Conservation (phyloP, 148 eudicot species). For the Chenopodium formosanum region DNA sequence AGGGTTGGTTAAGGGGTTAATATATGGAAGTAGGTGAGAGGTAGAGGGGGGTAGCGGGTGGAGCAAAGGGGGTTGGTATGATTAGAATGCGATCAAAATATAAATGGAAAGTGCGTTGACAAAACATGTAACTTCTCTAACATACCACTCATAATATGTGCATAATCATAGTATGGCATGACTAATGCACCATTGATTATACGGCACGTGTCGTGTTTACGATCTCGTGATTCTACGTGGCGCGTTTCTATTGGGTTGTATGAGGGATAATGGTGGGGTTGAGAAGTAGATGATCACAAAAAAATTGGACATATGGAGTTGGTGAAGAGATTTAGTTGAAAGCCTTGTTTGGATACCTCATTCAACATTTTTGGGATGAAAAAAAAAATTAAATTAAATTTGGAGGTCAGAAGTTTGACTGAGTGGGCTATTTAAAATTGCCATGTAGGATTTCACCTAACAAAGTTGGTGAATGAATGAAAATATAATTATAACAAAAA, state of each 20-base stretch:
- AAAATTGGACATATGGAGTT: not conserved
- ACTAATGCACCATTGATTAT: not conserved
- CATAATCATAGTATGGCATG: not conserved
- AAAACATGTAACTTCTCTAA: not conserved
- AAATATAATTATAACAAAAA: not conserved
- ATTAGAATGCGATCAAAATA: slow-evolving; percentile 1
- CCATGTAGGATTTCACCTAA: slow-evolving; percentile 41
- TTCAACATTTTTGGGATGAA: not conserved
- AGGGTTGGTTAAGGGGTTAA: slow-evolving; percentile 18
- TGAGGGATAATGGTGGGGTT: slow-evolving; percentile 10
- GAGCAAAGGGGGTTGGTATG: slow-evolving; percentile 20
- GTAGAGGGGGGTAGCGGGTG: slow-evolving; percentile 27
- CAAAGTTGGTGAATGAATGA: slow-evolving; percentile 24
- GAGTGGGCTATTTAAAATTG: not conserved
- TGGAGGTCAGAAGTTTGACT: slow-evolving; percentile 28
- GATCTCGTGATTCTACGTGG: not conserved
- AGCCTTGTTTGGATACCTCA: slow-evolving; percentile 11
- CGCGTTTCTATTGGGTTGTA: not conserved
- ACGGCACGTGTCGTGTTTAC: slow-evolving; percentile 6
- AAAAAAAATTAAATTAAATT: not conserved
- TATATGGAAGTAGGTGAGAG: slow-evolving; percentile 39
- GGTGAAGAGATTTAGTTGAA: slow-evolving; percentile 26
- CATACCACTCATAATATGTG: not conserved
- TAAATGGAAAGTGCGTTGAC: slow-evolving; percentile 30
- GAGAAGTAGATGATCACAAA: slow-evolving; percentile 8